A percentile compares a stretch with the other conserved stretches of the same genome.
Conservation (phyloP, 116 monocot species). For the Cymodocea nodosa region DNA sequence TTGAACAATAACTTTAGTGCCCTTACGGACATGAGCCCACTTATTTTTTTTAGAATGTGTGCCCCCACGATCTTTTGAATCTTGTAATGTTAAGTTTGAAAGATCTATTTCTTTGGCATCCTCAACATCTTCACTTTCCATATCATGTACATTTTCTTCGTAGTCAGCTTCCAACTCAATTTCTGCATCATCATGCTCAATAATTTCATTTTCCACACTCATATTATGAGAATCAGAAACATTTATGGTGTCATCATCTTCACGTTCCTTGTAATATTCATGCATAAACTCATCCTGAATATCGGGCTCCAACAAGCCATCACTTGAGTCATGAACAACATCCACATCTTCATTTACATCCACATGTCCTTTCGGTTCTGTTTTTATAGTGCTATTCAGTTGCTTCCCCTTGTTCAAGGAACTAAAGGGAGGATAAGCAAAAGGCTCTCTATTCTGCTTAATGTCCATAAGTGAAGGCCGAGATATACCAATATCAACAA, state of each 20-base stretch:
- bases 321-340: slow-evolving; percentile 27
- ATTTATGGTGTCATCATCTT: slow-evolving; percentile 28
- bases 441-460: slow-evolving; percentile 58
- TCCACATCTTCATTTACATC: slow-evolving; percentile 16
- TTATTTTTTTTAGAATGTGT: slow-evolving; percentile 28
- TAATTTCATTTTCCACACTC: slow-evolving; percentile 9
- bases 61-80: slow-evolving; percentile 12
- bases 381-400: slow-evolving; percentile 20
- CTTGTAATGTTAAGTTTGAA: slow-evolving; percentile 14
- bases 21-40: slow-evolving; percentile 73
- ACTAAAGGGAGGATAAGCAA: slow-evolving; percentile 62
- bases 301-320: slow-evolving; percentile 36
- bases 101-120: slow-evolving; percentile 25
- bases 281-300: slow-evolving; percentile 27
- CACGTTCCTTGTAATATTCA: slow-evolving; percentile 32
- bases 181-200: slow-evolving; percentile 11
- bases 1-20: slow-evolving; percentile 90
- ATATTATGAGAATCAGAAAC: slow-evolving; percentile 17
- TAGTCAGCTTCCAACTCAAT: slow-evolving; percentile 31
- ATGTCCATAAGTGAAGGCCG: slow-evolving; percentile 79
- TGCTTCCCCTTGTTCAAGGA: slow-evolving; percentile 9
- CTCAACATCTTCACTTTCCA: slow-evolving; percentile 39
- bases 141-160: slow-evolving; percentile 35
- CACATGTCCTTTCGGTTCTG: slow-evolving; percentile 9
- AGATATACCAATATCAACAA: slow-evolving; percentile 91